Conservation (phyloP, 2,329 filamentous ascomycete species). For the Trichoderma aggressivum region DNA sequence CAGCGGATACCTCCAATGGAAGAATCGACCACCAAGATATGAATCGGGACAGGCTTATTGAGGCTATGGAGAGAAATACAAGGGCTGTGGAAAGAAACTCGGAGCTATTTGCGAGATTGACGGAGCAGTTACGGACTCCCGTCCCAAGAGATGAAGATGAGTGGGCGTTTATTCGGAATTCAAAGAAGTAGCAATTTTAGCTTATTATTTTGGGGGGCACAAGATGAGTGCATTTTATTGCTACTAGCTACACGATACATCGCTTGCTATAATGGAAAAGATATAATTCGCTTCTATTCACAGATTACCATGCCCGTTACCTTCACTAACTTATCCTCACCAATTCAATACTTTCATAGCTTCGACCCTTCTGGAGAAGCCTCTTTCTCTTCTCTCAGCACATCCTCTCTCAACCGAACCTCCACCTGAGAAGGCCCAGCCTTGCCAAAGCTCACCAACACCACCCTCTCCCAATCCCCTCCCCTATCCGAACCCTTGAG, state of each 20-base stretch:
- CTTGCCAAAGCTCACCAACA: slow-evolving; percentile 52
- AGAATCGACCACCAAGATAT: too few relatives aligned
- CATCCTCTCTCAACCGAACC: slow-evolving; percentile 48
- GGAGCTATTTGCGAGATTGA: neutral
- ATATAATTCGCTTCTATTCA: neutral
- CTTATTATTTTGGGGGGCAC: neutral
- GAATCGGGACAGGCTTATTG: neutral
- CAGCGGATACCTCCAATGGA: neutral
- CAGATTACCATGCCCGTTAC: neutral
- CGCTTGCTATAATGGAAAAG: neutral
- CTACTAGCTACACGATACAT: neutral
- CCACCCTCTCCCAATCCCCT: slow-evolving; percentile 58
- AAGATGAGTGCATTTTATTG: neutral
- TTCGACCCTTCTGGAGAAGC: slow-evolving; percentile 26
- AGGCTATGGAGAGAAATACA: neutral
- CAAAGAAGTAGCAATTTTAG: neutral
- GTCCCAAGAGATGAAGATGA: neutral
- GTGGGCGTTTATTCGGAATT: neutral
- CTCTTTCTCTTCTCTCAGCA: slow-evolving; percentile 45
- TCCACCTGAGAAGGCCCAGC: slow-evolving; percentile 52
- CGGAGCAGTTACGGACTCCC: neutral
- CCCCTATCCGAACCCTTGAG: slow-evolving; percentile 45
- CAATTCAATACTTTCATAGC: slow-evolving; percentile 23
- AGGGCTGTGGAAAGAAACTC: neutral
- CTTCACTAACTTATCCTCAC: neutral